Evolutionary conservation across 176 grass and related monocot genomes (phyloP), one percentile per base, ranked within the genome.

Genomic region (Cenchrus fungigraminus): DNA sequence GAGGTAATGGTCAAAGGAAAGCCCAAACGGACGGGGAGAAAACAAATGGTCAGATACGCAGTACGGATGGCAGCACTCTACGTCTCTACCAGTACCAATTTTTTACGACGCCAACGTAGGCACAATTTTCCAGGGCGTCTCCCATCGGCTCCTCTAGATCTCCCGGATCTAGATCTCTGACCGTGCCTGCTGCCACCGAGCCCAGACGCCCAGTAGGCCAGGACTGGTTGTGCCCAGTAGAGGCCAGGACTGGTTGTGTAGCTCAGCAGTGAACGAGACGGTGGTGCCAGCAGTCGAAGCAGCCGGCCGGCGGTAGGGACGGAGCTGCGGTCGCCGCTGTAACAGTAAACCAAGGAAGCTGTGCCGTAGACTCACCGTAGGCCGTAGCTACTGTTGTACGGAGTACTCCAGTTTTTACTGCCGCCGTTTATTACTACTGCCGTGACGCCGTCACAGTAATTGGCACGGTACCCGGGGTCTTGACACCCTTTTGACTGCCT

Each of bases 131-230:
- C 78, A 81, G 59, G 49, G 22, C 47, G 15, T 17, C 9, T 28
- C 57, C 19, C 17, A 4, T n/a, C 50, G 8, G 5, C 43, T 77
- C 32, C 68, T 73, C 46, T 79, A 31, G 68, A 80, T 80, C 76
- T 80, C 76, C 37, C 75, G 44, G 28, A 46, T 46, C 45, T 67
- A 79, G 81, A 84, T 88, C 68, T 88, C 87, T 84, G 74, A 84
- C 79, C 69, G 31, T 31, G 71, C 34, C 72, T 46, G 86, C 73
- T 13, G 61, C 61, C 61, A 64, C 17, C 59, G 6, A 62, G 4
- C 59, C 59, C 20, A 28, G 19, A 25, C 22, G 22, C 4, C 37
- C 37, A 40, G 3, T 40, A 40, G 37, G 37, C 37, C 37, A 40
- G 37, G 37, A 40, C 37, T 40, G 37, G 37, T 40, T 40, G 37